A percentile compares a stretch with the other conserved stretches of the same genome.
phyloP scores from a whole-genome alignment of 192 early-diverging fungal genomes.

The Backusella westeae region DNA sequence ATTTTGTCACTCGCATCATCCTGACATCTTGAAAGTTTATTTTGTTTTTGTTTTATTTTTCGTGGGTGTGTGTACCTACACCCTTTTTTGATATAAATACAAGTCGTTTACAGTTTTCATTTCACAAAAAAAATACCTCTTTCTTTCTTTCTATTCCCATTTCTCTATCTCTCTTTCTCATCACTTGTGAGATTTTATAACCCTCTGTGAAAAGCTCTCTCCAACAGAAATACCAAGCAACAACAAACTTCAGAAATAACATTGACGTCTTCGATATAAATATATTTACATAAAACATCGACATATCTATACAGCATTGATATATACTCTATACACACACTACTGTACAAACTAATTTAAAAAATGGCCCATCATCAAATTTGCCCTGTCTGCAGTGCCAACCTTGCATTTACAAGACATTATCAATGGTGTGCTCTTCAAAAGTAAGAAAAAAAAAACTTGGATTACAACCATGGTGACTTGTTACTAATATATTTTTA shows the following conservation, averaged over 20 bases:
- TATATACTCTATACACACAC: not conserved
- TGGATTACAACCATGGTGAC: not conserved
- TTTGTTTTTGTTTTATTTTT: conserved; percentile 8
- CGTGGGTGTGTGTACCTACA: not conserved
- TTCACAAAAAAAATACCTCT: not conserved
- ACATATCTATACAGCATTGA: not conserved
- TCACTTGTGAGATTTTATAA: not conserved
- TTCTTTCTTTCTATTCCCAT: not conserved
- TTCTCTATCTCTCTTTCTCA: not conserved
- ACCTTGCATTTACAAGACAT: not conserved
- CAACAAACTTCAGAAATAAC: not conserved
- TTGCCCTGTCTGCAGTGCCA: not conserved
- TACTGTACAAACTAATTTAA: not conserved
- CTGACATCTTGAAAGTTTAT: conserved; percentile 8
- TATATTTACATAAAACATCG: not conserved
- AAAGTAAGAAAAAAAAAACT: not conserved
- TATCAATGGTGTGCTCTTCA: not conserved
- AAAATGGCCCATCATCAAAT: not conserved
- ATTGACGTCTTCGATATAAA: not conserved
- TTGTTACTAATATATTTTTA: not conserved
- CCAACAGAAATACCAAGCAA: not conserved
- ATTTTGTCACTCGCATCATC: conserved; percentile 2
- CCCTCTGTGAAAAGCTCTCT: not conserved
- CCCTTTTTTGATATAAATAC: not conserved
- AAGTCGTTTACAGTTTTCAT: not conserved